A percentile compares a stretch with the other conserved stretches of the same genome.
phyloP scores from a whole-genome alignment of 495 filamentous ascomycete genomes.

The Aspergillus funiculosus region DNA sequence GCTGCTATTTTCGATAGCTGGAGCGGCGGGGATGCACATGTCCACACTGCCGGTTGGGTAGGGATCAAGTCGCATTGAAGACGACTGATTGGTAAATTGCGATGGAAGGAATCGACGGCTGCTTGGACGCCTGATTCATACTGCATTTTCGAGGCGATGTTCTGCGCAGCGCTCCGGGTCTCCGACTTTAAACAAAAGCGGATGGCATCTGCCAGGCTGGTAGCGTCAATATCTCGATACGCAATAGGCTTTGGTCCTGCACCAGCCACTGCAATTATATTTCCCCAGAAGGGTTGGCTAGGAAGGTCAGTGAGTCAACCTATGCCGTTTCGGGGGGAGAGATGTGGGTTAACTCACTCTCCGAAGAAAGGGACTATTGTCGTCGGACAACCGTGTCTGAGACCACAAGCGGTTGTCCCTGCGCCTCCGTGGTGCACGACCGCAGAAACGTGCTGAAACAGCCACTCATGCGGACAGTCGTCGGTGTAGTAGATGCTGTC shows the following conservation, averaged over 20 bases:
- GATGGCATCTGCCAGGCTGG: slow-evolving; percentile 64
- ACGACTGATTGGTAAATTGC: slow-evolving; percentile 50
- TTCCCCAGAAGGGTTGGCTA: slow-evolving; percentile 74
- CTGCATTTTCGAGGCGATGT: slow-evolving; percentile 57
- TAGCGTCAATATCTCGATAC: slow-evolving; percentile 59
- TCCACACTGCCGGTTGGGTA: slow-evolving; percentile 64
- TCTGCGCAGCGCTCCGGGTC: slow-evolving; percentile 48
- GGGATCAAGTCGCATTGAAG: slow-evolving; percentile 66
- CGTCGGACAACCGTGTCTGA: slow-evolving; percentile 53
- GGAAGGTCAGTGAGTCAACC: not conserved
- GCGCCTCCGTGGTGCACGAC: slow-evolving; percentile 65
- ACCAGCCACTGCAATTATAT: slow-evolving; percentile 58
- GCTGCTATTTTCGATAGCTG: slow-evolving; percentile 60
- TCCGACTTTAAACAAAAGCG: slow-evolving; percentile 56
- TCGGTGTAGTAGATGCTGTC: slow-evolving; percentile 51
- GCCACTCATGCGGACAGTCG: slow-evolving; percentile 61
- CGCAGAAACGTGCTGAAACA: slow-evolving; percentile 55
- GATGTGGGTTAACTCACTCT: slow-evolving; percentile 45
- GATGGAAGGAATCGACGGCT: slow-evolving; percentile 66
- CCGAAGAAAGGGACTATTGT: slow-evolving; percentile 62
- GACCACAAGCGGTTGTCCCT: slow-evolving; percentile 59
- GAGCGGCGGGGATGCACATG: slow-evolving; percentile 38
- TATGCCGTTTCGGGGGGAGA: not conserved
- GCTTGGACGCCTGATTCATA: slow-evolving; percentile 67
- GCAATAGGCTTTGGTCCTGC: slow-evolving; percentile 69